A percentile compares a stretch with the other conserved stretches of the same genome.
phyloP scores from a whole-genome alignment of 768 basidiomycete species.

The Lactifluus volemus region DNA sequence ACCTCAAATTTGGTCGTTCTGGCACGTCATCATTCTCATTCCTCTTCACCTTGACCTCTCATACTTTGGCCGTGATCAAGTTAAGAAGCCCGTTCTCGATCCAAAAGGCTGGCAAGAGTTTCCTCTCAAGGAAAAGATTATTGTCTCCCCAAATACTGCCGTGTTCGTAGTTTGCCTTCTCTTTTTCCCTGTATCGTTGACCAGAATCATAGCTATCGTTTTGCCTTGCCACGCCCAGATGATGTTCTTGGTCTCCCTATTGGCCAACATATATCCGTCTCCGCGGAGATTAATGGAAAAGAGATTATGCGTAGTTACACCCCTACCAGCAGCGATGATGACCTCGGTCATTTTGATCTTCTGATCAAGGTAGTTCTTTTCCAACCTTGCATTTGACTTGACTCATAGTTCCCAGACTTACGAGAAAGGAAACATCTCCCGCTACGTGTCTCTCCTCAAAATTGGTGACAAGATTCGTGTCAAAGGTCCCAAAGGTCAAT shows the following conservation, averaged over 20 bases:
- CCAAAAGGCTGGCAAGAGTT: constrained; percentile 75
- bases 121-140: constrained; percentile 69
- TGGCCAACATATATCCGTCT: constrained; percentile 92
- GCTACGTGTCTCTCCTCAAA: constrained; percentile 70
- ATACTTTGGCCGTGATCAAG: constrained; percentile 29
- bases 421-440: constrained; percentile 95
- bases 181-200: neutral
- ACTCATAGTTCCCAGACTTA: constrained; percentile 53
- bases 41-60: neutral
- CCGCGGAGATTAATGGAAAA: constrained; percentile 89
- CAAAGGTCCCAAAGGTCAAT: constrained; percentile 96
- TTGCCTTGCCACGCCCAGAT: constrained; percentile 63
- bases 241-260: constrained; percentile 89
- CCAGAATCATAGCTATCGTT: constrained; percentile 66
- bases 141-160: constrained; percentile 92
- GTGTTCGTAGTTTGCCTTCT: constrained; percentile 44
- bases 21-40: constrained; percentile 26
- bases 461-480: constrained; percentile 83
- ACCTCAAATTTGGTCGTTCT: constrained; percentile 37
- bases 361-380: constrained; percentile 72
- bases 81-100: constrained; percentile 62
- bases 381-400: neutral
- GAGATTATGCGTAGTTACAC: constrained; percentile 88
- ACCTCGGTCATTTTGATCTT: constrained; percentile 90
- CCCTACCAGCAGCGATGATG: constrained; percentile 88